Conservation (phyloP, 345 rosid genomes). For the Eucalyptus regnans region DNA sequence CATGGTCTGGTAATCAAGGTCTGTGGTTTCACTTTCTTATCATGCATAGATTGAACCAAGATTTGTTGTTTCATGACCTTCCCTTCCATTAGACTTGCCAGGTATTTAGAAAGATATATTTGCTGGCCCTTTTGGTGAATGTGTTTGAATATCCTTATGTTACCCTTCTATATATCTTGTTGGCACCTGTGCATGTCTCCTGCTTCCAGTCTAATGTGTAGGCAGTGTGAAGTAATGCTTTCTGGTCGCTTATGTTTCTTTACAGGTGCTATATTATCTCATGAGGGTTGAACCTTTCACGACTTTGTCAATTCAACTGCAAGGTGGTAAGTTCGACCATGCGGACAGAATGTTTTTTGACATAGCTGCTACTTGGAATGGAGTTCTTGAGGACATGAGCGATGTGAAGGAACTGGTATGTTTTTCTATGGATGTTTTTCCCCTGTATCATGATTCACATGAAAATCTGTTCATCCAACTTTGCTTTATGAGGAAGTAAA, state of each 20-base stretch:
- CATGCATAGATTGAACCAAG: background rate
- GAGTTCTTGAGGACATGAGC: conserved; percentile 95
- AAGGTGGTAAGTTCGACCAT: conserved; percentile 99
- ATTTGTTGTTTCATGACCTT: background rate
- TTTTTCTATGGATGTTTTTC: background rate
- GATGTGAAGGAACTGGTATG: conserved; percentile 98
- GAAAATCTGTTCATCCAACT: background rate
- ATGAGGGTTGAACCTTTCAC: conserved; percentile 94
- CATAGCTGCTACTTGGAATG: conserved; percentile 89
- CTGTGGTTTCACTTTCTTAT: background rate
- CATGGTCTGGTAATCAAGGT: background rate
- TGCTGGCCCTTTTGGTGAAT: background rate
- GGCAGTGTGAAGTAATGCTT: background rate
- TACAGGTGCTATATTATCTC: conserved; percentile 90
- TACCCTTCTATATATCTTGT: background rate
- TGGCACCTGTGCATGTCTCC: background rate
- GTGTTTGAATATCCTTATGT: background rate
- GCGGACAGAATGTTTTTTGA: conserved; percentile 97
- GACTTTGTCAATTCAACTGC: conserved; percentile 89
- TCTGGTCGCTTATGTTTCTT: background rate
- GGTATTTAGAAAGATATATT: background rate
- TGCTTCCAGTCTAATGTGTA: background rate
- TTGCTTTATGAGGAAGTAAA: background rate
- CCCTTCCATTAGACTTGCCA: background rate
- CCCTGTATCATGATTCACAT: background rate